Evolutionary conservation across 1,284 basidiomycete genomes (phyloP).

Genomic region (Cutaneotrichosporon sp.): DNA sequence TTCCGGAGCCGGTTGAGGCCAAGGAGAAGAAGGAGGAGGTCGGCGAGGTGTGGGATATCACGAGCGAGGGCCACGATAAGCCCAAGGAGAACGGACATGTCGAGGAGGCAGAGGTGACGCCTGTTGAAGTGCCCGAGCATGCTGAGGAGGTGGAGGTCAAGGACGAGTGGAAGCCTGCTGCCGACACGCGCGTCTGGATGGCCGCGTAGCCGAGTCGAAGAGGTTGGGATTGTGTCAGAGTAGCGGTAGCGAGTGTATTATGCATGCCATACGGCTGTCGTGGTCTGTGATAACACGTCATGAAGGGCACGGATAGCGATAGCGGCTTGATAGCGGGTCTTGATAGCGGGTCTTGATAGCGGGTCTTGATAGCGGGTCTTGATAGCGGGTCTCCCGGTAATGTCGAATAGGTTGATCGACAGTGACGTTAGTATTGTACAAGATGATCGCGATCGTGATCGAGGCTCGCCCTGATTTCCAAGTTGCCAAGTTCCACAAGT

Average conservation of each 20-base stretch:
- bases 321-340: too few relatives aligned
- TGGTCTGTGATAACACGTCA: neutral
- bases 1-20: slow-evolving; percentile 9
- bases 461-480: neutral
- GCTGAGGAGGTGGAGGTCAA: neutral
- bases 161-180: neutral
- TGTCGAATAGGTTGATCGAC: neutral
- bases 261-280: slow-evolving; percentile 1
- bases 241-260: neutral
- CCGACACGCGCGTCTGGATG: slow-evolving; percentile 9
- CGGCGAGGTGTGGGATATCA: slow-evolving; percentile 11
- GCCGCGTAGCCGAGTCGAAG: neutral
- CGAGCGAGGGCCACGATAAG: neutral
- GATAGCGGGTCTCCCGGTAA: too few relatives aligned
- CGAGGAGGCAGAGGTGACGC: neutral
- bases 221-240: neutral
- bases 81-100: neutral
- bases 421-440: neutral
- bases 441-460: too few relatives aligned
- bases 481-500: neutral
- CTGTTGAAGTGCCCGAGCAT: neutral
- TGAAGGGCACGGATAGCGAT: neutral
- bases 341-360: neutral
- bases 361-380: neutral
- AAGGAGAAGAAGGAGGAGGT: neutral